Conservation (phyloP, 2,329 filamentous ascomycete species). For the Claviceps cyperi region DNA sequence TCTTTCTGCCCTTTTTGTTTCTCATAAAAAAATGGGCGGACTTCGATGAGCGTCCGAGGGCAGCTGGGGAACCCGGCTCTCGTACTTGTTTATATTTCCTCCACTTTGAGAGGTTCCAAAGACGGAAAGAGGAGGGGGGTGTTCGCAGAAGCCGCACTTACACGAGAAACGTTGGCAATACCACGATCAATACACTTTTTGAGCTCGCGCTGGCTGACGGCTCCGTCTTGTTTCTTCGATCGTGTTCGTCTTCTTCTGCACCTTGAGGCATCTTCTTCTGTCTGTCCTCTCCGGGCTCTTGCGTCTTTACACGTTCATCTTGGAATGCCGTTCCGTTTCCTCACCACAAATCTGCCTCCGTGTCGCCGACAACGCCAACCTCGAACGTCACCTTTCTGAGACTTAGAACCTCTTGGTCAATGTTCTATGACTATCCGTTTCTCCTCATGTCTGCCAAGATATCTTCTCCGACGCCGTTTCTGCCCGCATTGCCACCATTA, state of each 20-base stretch:
- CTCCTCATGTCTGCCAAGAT: slow-evolving; percentile 17
- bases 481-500: slow-evolving; percentile 10
- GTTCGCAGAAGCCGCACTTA: slow-evolving; percentile 4
- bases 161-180: slow-evolving; percentile 1
- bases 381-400: slow-evolving; percentile 1
- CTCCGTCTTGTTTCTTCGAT: slow-evolving; percentile 1
- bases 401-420: not conserved
- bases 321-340: not conserved
- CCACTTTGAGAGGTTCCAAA: not conserved
- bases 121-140: slow-evolving; percentile 3
- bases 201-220: not conserved
- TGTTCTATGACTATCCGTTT: not conserved
- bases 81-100: slow-evolving; percentile 1
- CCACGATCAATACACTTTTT: slow-evolving; percentile 1
- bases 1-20: slow-evolving; percentile 7
- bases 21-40: slow-evolving; percentile 14
- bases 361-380: slow-evolving; percentile 6
- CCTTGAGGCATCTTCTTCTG: too few relatives aligned
- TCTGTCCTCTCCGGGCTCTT: not conserved
- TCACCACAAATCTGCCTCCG: not conserved
- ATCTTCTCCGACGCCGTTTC: slow-evolving; percentile 10
- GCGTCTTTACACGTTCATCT: not conserved
- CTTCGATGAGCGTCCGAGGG: slow-evolving; percentile 4
- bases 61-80: slow-evolving; percentile 2
- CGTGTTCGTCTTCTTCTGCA: not conserved